These are phyloP conservation scores for Hygrophorus russula DNA, from an alignment of 768 basidiomycete species.

Conservation along the genomic window DNA sequence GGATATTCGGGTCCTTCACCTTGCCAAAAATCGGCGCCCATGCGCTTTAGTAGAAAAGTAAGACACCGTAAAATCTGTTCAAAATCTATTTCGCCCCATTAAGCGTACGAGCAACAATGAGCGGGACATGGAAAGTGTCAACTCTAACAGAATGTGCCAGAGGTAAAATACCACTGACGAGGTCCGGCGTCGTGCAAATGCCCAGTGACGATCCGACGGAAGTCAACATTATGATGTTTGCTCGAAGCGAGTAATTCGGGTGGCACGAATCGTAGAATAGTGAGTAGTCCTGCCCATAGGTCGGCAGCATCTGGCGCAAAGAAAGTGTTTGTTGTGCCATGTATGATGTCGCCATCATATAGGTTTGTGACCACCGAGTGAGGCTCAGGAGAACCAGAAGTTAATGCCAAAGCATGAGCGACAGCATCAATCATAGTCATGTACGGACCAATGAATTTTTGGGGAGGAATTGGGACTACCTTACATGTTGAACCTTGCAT, in stretches of 20 bases:
- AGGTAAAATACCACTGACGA: conserved; percentile 32
- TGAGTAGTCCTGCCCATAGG: conserved; percentile 41
- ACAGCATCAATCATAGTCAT: conserved; percentile 31
- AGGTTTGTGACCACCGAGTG: not conserved
- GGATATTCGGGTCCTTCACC: conserved; percentile 65
- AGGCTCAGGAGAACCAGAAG: not conserved
- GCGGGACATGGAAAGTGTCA: conserved; percentile 1
- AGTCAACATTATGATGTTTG: conserved; percentile 24
- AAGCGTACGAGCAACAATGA: conserved; percentile 8
- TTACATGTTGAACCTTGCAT: conserved; percentile 29
- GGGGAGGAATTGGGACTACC: conserved; percentile 31
- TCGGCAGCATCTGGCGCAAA: conserved; percentile 28
- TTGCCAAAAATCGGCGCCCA: conserved; percentile 53
- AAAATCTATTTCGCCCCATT: conserved; percentile 38
- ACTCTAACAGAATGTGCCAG: conserved; percentile 10
- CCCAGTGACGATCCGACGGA: conserved; percentile 43
- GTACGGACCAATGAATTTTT: conserved; percentile 39
- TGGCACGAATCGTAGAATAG: conserved; percentile 45
- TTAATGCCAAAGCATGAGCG: conserved; percentile 17
- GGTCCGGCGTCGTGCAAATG: conserved; percentile 51
- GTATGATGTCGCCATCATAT: not conserved
- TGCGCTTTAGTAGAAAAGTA: conserved; percentile 45
- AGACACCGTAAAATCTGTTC: conserved; percentile 45
- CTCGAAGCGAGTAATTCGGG: conserved; percentile 24
- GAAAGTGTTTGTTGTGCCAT: conserved; percentile 1